These are phyloP conservation scores for Heliamphora exappendiculata DNA, from an alignment of 148 eudicot species.

Conservation along the genomic window DNA sequence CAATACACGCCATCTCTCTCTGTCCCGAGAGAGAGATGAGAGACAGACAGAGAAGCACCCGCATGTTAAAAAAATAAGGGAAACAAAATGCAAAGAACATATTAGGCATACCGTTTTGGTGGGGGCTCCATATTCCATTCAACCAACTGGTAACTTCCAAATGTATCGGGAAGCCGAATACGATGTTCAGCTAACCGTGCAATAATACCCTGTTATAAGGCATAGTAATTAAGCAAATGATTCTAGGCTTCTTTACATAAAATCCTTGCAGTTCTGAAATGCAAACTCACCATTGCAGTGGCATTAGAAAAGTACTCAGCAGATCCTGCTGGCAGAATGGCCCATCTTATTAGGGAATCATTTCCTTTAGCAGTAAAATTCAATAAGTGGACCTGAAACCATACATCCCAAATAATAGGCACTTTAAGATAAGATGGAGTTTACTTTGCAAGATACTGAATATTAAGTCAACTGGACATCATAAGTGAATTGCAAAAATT, in stretches of 20 bases:
- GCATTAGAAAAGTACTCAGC: conserved; percentile 48
- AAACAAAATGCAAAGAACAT: not conserved
- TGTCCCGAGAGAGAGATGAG: not conserved
- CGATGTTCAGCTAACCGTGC: conserved; percentile 49
- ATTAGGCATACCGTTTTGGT: conserved; percentile 34
- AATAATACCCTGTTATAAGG: conserved; percentile 56
- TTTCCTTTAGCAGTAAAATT: conserved; percentile 51
- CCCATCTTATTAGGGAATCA: conserved; percentile 57
- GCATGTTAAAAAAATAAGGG: not conserved
- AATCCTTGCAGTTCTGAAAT: conserved; percentile 5
- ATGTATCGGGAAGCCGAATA: conserved; percentile 62
- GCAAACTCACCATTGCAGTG: conserved; percentile 51
- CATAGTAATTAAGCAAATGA: conserved; percentile 11
- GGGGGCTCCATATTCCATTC: conserved; percentile 61
- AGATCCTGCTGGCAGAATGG: conserved; percentile 61
- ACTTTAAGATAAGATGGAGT: conserved; percentile 1
- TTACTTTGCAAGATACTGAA: not conserved
- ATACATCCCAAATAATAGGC: conserved; percentile 8
- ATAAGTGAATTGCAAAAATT: not conserved
- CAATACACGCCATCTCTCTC: too few species aligned
- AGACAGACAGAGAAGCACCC: not conserved
- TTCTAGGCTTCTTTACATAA: not conserved
- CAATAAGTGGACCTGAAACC: conserved; percentile 62
- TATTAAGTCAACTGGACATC: not conserved
- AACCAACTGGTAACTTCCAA: conserved; percentile 55